Evolutionary conservation across 768 basidiomycete species (phyloP), one percentile per base, ranked within the genome.

Genomic region (Russula brevipes): DNA sequence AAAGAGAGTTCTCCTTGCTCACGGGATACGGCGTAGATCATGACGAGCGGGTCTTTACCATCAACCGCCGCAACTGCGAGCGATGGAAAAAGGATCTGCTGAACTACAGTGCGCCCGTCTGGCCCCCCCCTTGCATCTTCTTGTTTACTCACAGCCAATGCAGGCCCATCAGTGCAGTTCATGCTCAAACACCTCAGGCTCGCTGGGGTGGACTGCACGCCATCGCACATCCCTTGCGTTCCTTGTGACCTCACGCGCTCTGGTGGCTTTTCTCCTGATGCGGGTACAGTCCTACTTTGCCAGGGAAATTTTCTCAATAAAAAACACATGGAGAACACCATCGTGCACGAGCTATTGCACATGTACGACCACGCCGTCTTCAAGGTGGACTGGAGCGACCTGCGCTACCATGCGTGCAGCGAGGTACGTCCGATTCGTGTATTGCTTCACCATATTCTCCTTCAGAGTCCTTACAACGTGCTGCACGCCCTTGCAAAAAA

Each of bases 361-460:
- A 86, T 94, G 82, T 98, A 91, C 72, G 97, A 99, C 73, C 91
- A 96, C 66, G 90, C 91, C 75, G 85, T 86, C 74, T 98, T 98
- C 78, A 91, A 93, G 65, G 89, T 97, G 1, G 86, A 97, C 73
- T 97, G 92, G 94, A 75, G 74, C 52, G 89, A 98, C 74, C 72
- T 98, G 60, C 78, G 93, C 61, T 94, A 97, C 77, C 94, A 97
- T 72, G 97, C 96, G 3, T 99, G 97, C 73, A 94, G 90, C 70
- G 96, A 98, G 84, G 96, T 96, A 67, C 70, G 85, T 76, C 33
- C 49, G 2, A 24, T 24, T 24, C 24, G 24, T 24, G 24, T 24
- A 24, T 42, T 11, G 41, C 16, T 35, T 54, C 39, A 50, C 36
- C 45, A 39, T 55, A 54, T 57, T 58, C 49, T 55, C 53, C 24